phyloP scores from a whole-genome alignment of 2,329 filamentous ascomycete genomes.

The Endoconidiophora polonica region DNA sequence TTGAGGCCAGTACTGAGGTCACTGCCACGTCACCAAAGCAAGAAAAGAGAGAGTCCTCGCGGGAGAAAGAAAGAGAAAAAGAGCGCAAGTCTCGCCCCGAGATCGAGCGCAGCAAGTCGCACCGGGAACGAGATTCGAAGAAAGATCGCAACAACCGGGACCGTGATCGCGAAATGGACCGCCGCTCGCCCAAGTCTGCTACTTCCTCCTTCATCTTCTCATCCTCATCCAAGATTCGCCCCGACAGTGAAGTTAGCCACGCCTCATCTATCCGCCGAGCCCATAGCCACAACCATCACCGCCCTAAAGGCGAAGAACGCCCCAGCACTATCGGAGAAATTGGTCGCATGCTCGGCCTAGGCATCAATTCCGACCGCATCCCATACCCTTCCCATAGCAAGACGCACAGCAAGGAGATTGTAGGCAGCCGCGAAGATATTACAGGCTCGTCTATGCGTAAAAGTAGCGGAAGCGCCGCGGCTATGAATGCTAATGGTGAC shows the following conservation, averaged over 20 bases:
- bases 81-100: slow-evolving; percentile 10
- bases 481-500: slow-evolving; percentile 20
- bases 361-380: slow-evolving; percentile 26
- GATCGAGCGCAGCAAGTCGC: slow-evolving; percentile 17
- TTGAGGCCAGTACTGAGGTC: slow-evolving; percentile 8
- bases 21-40: slow-evolving; percentile 8
- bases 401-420: slow-evolving; percentile 75
- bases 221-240: slow-evolving; percentile 25
- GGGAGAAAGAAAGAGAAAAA: slow-evolving; percentile 12
- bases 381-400: slow-evolving; percentile 75
- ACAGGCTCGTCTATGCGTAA: slow-evolving; percentile 19
- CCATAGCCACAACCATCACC: slow-evolving; percentile 18
- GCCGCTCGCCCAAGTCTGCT: slow-evolving; percentile 25
- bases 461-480: slow-evolving; percentile 5
- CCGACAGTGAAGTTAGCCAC: slow-evolving; percentile 25
- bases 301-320: slow-evolving; percentile 22
- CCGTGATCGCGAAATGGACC: slow-evolving; percentile 21
- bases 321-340: slow-evolving; percentile 10
- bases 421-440: slow-evolving; percentile 44
- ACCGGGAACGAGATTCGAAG: slow-evolving; percentile 20
- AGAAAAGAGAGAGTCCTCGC: slow-evolving; percentile 9
- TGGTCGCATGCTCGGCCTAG: slow-evolving; percentile 2
- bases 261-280: slow-evolving; percentile 13
- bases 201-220: slow-evolving; percentile 8
- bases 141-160: slow-evolving; percentile 20